Base-by-base conservation (phyloP, 192 early-diverging fungal genomes). In the Kickxella alabastrina region DNA sequence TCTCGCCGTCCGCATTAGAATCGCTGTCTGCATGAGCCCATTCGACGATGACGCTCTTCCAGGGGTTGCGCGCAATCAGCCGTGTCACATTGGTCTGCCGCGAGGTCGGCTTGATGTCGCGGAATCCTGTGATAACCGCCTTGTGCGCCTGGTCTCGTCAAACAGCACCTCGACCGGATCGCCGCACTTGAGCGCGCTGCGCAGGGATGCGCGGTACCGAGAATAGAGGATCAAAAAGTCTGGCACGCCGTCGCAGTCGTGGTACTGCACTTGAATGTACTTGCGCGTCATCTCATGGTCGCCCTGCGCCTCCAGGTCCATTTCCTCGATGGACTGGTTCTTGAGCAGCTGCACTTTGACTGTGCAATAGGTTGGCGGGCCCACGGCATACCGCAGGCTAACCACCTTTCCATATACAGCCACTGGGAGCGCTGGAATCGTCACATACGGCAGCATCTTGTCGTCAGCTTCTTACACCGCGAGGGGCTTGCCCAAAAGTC, bases 191-290 rank as follows among this genome's bases (percentile, higher is more conserved):
- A 83, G 62, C 19, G 56, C 48, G 6, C 69, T 56, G 18, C 75
- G 65, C 70, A 86, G 60, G 3, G 82, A 80, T 15, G 78, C 65
- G 25, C 79, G 75, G 51, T 86, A 89, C 0, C 81, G 67, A 3
- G 68, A 62, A 29, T 77, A 86, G 15, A 89, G 68, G 2, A 89
- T 77, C 25, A 87, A 52, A 57, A 89, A 89, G 43, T 89, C 87
- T 0, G 84, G 85, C 13, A 75, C 70, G 26, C 80, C 82, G 8
- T 84, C 85, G 34, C 81, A 80, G 50, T 89, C 87, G 48, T 82
- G 82, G 58, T 83, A 89, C 47, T 89, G 83, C 31, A 89, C 68
- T 14, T 68, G 68, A 6, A 79, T 57, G 6, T 45, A 67, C 4
- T 50, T 54, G 9, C 53, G 52, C 0, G 69, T 65, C 12, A 69